Percentiles rank a stretch among this genome's conserved stretches.
Evolutionary conservation across 2,329 filamentous ascomycete species (phyloP).

Genomic region (Daldinia eschscholtzii): DNA sequence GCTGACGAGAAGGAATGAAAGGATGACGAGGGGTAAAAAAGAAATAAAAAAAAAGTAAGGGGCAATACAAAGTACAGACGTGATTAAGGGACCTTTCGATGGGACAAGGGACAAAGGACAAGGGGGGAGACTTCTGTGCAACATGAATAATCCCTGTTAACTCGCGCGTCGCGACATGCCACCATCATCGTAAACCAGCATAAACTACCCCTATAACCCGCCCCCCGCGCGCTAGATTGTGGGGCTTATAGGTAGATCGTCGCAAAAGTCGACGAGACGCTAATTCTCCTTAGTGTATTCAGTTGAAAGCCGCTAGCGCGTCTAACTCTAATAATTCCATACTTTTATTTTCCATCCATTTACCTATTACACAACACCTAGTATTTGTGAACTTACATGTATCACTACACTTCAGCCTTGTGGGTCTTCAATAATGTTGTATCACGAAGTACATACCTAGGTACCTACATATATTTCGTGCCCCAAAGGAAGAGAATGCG

Average conservation of each 20-base stretch:
- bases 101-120: slow-evolving; percentile 3
- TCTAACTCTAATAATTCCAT: neutral
- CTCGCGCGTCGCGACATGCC: neutral
- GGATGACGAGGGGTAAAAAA: slow-evolving; percentile 16
- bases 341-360: neutral
- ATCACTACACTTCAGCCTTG: slow-evolving; percentile 20
- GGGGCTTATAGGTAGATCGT: neutral
- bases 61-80: slow-evolving; percentile 2
- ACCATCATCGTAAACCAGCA: neutral
- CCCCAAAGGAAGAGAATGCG: neutral
- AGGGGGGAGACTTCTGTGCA: neutral
- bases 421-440: slow-evolving; percentile 9
- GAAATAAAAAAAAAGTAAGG: neutral
- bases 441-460: neutral
- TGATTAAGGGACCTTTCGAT: neutral
- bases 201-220: neutral
- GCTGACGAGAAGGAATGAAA: slow-evolving; percentile 11
- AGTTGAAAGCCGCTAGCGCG: neutral
- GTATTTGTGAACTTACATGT: neutral
- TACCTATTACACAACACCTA: neutral
- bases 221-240: slow-evolving; percentile 2
- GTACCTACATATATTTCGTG: neutral
- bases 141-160: slow-evolving; percentile 3
- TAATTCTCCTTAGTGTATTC: neutral
- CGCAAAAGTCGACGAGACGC: neutral